Evolutionary conservation across 2,329 filamentous ascomycete genomes (phyloP), one percentile per base, ranked within the genome.

Genomic region (Aspergillus neotritici): DNA sequence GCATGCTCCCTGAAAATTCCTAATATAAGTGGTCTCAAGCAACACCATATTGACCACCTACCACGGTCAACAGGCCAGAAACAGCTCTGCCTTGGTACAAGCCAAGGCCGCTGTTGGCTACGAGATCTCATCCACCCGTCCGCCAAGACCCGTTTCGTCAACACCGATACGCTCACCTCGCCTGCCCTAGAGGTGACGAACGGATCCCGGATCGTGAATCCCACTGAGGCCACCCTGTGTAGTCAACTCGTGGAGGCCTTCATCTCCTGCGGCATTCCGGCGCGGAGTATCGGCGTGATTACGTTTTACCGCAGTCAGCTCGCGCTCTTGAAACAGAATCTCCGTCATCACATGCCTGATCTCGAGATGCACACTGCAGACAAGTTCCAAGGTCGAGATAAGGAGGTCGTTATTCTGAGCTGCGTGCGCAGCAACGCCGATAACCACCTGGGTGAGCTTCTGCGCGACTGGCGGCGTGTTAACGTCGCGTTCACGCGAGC

Each of bases 361-460:
- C 82, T 98, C 1, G 93, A 98, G 67, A 89, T 97, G 77, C 89
- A 98, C 66, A 97, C 93, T 0, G 90, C 93, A 3, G 93, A 98
- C 67, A 88, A 91, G 34, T 98, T 95, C 66, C 93, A 98, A 64
- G 93, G 93, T 5, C 80, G 93, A 8, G 93, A 98, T 68, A 98
- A 98, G 63, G 89, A 95, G 60, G 83, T 94, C 3, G 79, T 97
- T 1, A 80, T 98, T 11, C 77, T 98, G 7, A 87, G 82, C 43
- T 83, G 94, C 25, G 93, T 97, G 11, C 80, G 93, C 25, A 91
- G 82, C 62, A 98, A 98, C 57, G 82, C 90, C 15, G 77, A 78
- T 1, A 80, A 83, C 49, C 80, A 78, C 38, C 90, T 98, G n/a
- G 93, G 93, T 13, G 93, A 97, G 43, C 67, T 98, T 35, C 74